A percentile compares a stretch with the other conserved stretches of the same genome.
These are phyloP conservation scores for Musa beccarii DNA, from an alignment of 176 grass and related monocot genomes.

Conservation along the genomic window DNA sequence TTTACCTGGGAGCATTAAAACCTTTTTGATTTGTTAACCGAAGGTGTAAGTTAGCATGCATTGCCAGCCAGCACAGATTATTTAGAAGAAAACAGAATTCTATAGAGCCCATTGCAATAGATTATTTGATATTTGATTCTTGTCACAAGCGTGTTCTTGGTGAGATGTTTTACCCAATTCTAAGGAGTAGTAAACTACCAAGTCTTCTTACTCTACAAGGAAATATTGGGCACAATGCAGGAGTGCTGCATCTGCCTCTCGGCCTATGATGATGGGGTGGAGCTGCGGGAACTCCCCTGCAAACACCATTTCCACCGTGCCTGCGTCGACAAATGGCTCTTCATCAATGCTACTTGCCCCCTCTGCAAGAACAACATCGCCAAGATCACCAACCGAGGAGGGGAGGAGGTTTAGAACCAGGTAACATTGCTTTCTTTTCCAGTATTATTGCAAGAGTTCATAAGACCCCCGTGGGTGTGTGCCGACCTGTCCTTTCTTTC, in stretches of 20 bases:
- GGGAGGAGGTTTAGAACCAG: constrained; percentile 13
- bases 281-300: constrained; percentile 38
- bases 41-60: too few relatives aligned
- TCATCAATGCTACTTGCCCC: constrained; percentile 48
- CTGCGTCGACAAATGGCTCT: constrained; percentile 43
- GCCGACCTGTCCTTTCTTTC: too few relatives aligned
- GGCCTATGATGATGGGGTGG: constrained; percentile 30
- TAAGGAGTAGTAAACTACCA: too few relatives aligned
- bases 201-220: too few relatives aligned
- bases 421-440: not conserved
- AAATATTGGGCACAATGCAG: not conserved
- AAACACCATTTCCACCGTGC: constrained; percentile 40
- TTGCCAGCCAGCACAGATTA: too few relatives aligned
- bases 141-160: too few relatives aligned
- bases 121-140: too few relatives aligned
- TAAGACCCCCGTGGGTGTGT: not conserved
- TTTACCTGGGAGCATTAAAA: too few relatives aligned
- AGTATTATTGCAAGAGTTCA: not conserved
- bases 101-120: too few relatives aligned
- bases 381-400: constrained; percentile 18
- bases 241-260: constrained; percentile 53
- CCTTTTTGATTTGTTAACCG: too few relatives aligned
- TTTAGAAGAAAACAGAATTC: too few relatives aligned
- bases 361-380: constrained; percentile 40
- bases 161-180: too few relatives aligned